Percentiles rank a stretch among this genome's conserved stretches.
These are phyloP conservation scores for Saccharomycopsis microspora DNA, from an alignment of 805 yeast genomes.

Conservation along the genomic window DNA sequence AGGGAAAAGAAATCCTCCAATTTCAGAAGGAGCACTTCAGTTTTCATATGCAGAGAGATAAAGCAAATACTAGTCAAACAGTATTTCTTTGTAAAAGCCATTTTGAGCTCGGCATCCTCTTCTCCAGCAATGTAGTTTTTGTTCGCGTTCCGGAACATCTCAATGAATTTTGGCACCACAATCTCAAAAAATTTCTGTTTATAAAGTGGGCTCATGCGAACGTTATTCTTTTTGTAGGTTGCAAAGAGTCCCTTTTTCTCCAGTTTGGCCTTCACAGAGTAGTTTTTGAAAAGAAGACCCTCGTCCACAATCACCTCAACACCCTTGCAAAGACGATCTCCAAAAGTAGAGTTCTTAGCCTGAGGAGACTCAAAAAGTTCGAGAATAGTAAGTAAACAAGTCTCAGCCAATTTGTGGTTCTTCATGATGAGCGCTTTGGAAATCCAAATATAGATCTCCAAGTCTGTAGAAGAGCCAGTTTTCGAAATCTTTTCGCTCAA, in stretches of 20 bases:
- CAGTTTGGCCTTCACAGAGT: conserved; percentile 22
- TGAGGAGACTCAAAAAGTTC: neutral
- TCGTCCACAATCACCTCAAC: conserved; percentile 62
- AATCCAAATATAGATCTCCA: conserved; percentile 61
- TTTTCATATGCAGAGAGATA: conserved; percentile 54
- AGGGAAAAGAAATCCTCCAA: conserved; percentile 58
- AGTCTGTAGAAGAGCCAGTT: neutral
- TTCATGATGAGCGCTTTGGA: conserved; percentile 58
- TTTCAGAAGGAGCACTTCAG: conserved; percentile 52
- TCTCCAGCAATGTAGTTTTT: conserved; percentile 1
- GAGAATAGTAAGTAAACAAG: no score
- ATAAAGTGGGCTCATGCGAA: conserved; percentile 39
- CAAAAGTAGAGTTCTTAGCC: conserved; percentile 17
- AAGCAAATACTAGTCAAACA: conserved; percentile 58
- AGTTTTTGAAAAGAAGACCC: conserved; percentile 37
- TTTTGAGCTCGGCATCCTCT: neutral
- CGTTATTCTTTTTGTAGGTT: neutral
- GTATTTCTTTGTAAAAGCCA: conserved; percentile 28
- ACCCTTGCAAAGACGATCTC: conserved; percentile 36
- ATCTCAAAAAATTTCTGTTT: conserved; percentile 70
- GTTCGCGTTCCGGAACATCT: conserved; percentile 26
- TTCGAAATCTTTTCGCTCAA: neutral
- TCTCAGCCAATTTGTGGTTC: conserved; percentile 27
- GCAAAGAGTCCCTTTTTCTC: conserved; percentile 10
- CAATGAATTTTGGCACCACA: conserved; percentile 44